Evolutionary conservation across 805 yeast species (phyloP).

Genomic region (Yarrowia osloensis): DNA sequence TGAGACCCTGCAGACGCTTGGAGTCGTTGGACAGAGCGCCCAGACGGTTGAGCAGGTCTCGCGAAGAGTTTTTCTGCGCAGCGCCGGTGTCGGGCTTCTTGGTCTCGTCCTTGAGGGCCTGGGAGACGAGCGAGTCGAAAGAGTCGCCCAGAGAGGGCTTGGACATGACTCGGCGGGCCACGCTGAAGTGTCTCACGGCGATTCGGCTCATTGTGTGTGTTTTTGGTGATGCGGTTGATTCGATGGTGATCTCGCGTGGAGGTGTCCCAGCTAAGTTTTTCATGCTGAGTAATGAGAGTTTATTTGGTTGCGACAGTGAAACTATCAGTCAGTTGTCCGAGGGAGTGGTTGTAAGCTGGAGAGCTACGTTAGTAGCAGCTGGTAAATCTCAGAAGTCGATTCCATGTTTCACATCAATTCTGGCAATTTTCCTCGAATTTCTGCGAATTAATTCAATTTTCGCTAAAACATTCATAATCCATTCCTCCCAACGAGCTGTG

Average conservation of each 20-base stretch:
- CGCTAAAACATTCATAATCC: too few species aligned
- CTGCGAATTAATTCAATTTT: too few species aligned
- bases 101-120: constrained; percentile 26
- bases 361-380: too few species aligned
- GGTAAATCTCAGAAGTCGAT: too few species aligned
- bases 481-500: too few species aligned
- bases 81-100: not conserved
- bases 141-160: constrained; percentile 14
- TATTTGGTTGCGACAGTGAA: not conserved
- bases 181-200: constrained; percentile 23
- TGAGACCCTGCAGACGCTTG: constrained; percentile 26
- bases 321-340: too few species aligned
- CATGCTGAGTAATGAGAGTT: not conserved
- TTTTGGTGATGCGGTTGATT: not conserved
- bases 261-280: constrained; percentile 1
- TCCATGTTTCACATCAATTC: too few species aligned
- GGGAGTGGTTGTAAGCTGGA: too few species aligned
- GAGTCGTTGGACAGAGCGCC: constrained; percentile 30
- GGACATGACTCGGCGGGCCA: constrained; percentile 25
- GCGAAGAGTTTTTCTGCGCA: constrained; percentile 15
- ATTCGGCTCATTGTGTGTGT: constrained; percentile 26
- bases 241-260: constrained; percentile 9
- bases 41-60: constrained; percentile 22
- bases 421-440: too few species aligned
- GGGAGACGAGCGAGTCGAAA: constrained; percentile 19